phyloP scores from a whole-genome alignment of 2,329 filamentous ascomycete species.

The Arthrobotrys pseudoclavata region DNA sequence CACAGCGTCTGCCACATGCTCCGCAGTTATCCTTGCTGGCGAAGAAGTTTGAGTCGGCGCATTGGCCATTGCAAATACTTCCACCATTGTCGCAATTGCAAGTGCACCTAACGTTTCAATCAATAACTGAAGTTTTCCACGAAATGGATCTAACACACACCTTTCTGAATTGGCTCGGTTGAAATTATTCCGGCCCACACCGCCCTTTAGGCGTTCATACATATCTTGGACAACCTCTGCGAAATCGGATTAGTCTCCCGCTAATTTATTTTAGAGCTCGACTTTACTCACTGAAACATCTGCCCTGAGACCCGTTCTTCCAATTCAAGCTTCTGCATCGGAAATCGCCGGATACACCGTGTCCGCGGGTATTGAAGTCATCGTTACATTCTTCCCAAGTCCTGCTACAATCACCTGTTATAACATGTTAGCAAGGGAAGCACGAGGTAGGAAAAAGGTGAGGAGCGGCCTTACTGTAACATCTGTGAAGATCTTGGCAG shows the following conservation, averaged over 20 bases:
- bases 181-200: constrained; percentile 22
- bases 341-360: constrained; percentile 3
- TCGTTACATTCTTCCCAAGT: constrained; percentile 38
- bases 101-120: constrained; percentile 11
- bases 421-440: neutral
- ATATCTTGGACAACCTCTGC: neutral
- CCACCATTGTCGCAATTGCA: constrained; percentile 28
- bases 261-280: neutral
- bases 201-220: constrained; percentile 6
- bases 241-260: neutral
- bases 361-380: neutral
- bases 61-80: constrained; percentile 23
- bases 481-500: constrained; percentile 27
- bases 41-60: constrained; percentile 12
- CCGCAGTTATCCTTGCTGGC: constrained; percentile 24
- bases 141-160: neutral
- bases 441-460: neutral
- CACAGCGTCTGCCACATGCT: constrained; percentile 22
- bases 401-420: constrained; percentile 12
- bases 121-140: neutral
- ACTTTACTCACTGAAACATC: constrained; percentile 10
- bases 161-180: constrained; percentile 19
- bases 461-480: constrained; percentile 5
- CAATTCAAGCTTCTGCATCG: constrained; percentile 15
- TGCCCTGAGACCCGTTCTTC: constrained; percentile 11